phyloP scores from a whole-genome alignment of 2,329 filamentous ascomycete species.

The Mariannaea sp. region DNA sequence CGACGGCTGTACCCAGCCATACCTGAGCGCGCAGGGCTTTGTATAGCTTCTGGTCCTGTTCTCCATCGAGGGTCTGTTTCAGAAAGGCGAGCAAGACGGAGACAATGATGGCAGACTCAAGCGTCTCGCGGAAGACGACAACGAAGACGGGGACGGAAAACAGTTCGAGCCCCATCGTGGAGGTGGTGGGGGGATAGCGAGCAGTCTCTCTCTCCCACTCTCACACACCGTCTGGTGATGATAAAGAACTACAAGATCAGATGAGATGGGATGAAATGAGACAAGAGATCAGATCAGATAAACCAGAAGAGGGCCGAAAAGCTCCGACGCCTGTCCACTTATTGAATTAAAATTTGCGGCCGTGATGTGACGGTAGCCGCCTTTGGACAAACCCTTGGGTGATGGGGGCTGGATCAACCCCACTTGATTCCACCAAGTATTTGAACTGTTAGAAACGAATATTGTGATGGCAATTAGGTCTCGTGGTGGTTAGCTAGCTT shows the following conservation, averaged over 20 bases:
- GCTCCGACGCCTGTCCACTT: conserved; percentile 2
- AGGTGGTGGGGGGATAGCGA: too few relatives aligned
- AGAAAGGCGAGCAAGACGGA: conserved; percentile 84
- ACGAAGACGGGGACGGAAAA: conserved; percentile 86
- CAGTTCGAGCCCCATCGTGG: conserved; percentile 68
- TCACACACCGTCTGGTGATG: too few relatives aligned
- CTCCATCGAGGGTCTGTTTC: conserved; percentile 75
- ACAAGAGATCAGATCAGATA: conserved; percentile 17
- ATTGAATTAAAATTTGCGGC: too few relatives aligned
- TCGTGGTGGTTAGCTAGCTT: not conserved
- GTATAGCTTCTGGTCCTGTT: conserved; percentile 66
- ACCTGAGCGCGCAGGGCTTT: conserved; percentile 66
- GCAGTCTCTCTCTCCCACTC: too few relatives aligned
- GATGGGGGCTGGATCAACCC: not conserved
- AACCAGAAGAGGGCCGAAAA: conserved; percentile 5
- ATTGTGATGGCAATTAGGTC: too few relatives aligned
- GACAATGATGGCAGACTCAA: conserved; percentile 84
- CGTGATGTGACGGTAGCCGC: conserved; percentile 4
- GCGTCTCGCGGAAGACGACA: conserved; percentile 83
- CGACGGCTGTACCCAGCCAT: conserved; percentile 59
- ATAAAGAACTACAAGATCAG: too few relatives aligned
- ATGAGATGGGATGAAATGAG: too few relatives aligned
- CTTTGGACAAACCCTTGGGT: not conserved
- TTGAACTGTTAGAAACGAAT: too few relatives aligned
- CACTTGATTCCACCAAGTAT: too few relatives aligned